Evolutionary conservation across 352 stramenopile genomes (phyloP).

Genomic region (Pythium aphanidermatum): DNA sequence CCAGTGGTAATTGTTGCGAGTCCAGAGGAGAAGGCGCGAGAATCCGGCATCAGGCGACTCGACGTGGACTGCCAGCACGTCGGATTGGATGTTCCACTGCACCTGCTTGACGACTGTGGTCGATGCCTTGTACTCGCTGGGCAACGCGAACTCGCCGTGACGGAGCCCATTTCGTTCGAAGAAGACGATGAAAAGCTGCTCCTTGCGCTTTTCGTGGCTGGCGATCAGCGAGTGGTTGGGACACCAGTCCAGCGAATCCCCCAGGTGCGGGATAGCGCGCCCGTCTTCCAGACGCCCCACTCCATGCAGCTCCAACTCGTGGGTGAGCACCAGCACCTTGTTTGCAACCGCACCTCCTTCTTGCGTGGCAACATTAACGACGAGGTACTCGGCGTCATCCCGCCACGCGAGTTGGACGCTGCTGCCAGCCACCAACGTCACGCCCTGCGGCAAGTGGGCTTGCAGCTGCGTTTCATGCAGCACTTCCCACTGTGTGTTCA

Average conservation of each 20-base stretch:
- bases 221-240: constrained; percentile 72
- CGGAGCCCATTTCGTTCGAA: constrained; percentile 81
- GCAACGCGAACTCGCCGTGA: constrained; percentile 71
- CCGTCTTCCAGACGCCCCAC: constrained; percentile 70
- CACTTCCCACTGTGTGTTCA: constrained; percentile 77
- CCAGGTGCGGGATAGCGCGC: constrained; percentile 38
- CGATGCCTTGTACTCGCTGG: constrained; percentile 25
- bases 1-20: constrained; percentile 80
- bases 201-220: constrained; percentile 48
- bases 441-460: constrained; percentile 21
- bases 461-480: constrained; percentile 57
- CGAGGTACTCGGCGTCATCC: constrained; percentile 64
- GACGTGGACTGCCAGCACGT: constrained; percentile 59
- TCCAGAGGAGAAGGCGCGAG: constrained; percentile 60
- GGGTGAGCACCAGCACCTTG: constrained; percentile 53
- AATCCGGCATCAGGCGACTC: background rate
- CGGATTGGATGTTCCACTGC: constrained; percentile 59
- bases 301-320: constrained; percentile 50
- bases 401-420: constrained; percentile 49
- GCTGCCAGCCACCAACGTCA: constrained; percentile 10
- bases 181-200: constrained; percentile 62
- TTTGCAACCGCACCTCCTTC: constrained; percentile 8
- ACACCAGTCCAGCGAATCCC: constrained; percentile 49
- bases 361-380: constrained; percentile 34
- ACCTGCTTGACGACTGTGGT: constrained; percentile 27